Conservation (phyloP, 352 stramenopile species). For the Pseudoperonospora humuli region DNA sequence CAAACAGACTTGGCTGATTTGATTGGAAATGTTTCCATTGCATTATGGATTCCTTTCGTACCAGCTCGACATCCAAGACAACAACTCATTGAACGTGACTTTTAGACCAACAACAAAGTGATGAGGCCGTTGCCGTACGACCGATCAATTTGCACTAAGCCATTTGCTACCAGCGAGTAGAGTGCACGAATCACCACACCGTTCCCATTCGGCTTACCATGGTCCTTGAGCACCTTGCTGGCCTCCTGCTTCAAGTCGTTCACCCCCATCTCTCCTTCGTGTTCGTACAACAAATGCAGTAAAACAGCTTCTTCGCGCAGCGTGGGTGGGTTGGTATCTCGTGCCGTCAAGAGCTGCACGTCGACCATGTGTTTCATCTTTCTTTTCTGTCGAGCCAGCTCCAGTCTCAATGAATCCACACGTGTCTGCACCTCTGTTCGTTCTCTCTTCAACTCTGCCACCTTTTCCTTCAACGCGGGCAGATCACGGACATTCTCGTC, state of each 20-base stretch:
- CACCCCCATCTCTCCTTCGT: slow-evolving; percentile 58
- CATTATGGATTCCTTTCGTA: no score
- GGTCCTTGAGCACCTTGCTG: slow-evolving; percentile 29
- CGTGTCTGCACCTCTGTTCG: slow-evolving; percentile 17
- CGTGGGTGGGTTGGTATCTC: slow-evolving; percentile 35
- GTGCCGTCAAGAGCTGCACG: slow-evolving; percentile 41
- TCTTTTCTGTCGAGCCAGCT: slow-evolving; percentile 36
- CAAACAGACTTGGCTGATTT: no score
- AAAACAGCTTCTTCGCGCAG: slow-evolving; percentile 51
- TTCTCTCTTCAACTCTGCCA: slow-evolving; percentile 22
- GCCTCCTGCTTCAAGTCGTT: slow-evolving; percentile 53
- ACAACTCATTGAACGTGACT: neutral
- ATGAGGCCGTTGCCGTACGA: slow-evolving; percentile 57
- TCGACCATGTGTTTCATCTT: slow-evolving; percentile 70
- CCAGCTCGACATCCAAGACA: neutral
- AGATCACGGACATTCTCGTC: slow-evolving; percentile 33
- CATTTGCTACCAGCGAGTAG: slow-evolving; percentile 60
- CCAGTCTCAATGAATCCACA: slow-evolving; percentile 34
- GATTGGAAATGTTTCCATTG: no score
- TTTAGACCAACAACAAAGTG: slow-evolving; percentile 51
- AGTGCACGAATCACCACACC: slow-evolving; percentile 44
- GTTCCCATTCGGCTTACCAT: slow-evolving; percentile 38
- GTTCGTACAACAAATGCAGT: slow-evolving; percentile 50
- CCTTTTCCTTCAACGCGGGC: slow-evolving; percentile 26
- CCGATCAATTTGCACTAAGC: slow-evolving; percentile 64